phyloP scores from a whole-genome alignment of 805 yeast genomes.

The Myxozyma vanderwaltii region DNA sequence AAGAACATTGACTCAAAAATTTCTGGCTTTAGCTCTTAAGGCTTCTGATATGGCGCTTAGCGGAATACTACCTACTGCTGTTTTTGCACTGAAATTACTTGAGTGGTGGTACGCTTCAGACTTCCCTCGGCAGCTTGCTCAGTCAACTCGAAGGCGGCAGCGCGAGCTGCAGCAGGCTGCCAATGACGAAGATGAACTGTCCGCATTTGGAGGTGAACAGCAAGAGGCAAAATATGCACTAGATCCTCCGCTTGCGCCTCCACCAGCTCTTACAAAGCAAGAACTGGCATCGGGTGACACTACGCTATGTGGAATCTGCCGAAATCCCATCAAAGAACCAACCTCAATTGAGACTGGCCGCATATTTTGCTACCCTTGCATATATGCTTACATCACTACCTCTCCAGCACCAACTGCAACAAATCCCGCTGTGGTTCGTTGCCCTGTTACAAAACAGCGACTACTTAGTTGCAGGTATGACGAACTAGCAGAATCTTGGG shows the following conservation, averaged over 20 bases:
- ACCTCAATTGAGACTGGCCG: slow-evolving; percentile 89
- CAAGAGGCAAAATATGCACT: slow-evolving; percentile 39
- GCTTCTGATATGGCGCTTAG: slow-evolving; percentile 32
- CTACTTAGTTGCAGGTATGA: slow-evolving; percentile 72
- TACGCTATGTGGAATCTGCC: slow-evolving; percentile 69
- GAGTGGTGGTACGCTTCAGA: slow-evolving; percentile 93
- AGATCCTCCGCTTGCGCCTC: slow-evolving; percentile 23
- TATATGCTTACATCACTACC: slow-evolving; percentile 61
- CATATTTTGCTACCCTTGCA: slow-evolving; percentile 87
- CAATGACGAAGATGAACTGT: slow-evolving; percentile 5
- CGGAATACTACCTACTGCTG: slow-evolving; percentile 73
- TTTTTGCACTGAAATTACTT: slow-evolving; percentile 76
- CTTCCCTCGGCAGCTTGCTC: slow-evolving; percentile 56
- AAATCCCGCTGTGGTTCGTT: slow-evolving; percentile 59
- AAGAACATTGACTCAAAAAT: slow-evolving; percentile 14
- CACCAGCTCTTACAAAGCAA: neutral
- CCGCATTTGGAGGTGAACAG: slow-evolving; percentile 23
- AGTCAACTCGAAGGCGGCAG: slow-evolving; percentile 22
- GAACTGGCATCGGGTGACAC: slow-evolving; percentile 16
- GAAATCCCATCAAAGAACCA: slow-evolving; percentile 66
- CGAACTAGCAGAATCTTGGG: slow-evolving; percentile 61
- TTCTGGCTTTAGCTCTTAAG: neutral
- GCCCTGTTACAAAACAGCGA: slow-evolving; percentile 79
- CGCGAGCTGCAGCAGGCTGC: slow-evolving; percentile 11
- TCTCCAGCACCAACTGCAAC: slow-evolving; percentile 31